Base-by-base conservation (phyloP, 495 filamentous ascomycete species). In the Neurospora pannonica region DNA sequence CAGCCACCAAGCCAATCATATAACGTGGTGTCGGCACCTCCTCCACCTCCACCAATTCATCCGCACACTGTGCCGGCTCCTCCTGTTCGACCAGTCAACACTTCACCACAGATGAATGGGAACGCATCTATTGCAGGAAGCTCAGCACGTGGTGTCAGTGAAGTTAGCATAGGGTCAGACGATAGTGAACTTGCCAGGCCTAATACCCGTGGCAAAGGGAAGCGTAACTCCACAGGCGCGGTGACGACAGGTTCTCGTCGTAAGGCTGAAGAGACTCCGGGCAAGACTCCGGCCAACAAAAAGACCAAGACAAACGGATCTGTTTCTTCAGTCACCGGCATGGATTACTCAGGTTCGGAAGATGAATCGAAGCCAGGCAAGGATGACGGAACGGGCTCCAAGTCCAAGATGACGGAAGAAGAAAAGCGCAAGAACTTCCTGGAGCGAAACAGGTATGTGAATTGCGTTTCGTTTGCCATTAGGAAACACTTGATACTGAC, bases 371-470 rank as follows among this genome's bases (percentile, higher is more conserved):
- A 86, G 39, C 87, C 89, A 43, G 83, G 87, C 11, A 85, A 88
- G 40, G 85, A 87, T 71, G 86, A 85, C 42, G 76, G 76, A 36
- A 71, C 67, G 39, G 82, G 79, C 31, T 74, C 75, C 42, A 82
- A 83, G 60, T 86, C 87, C 1, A 99, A 98, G 85, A 98, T 98
- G 97, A 98, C 96, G 15, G 96, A 99, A 76, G 96, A 98, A 80
- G 96, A 99, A 84, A 99, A 99, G 87, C 85, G 96, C 46, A 97
- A 96, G 85, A 99, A 99, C 78, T 99, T 99, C 83, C 85, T 99
- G 10, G 96, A 99, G 78, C 87, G 96, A 39, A 99, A 99, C 82
- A 88, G 96, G 96, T 98, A 89, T 78, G 93, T 86, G 75, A 34
- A 72, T 15, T 28, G 3, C 43, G 21, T 21, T n/a, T 7, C 28